phyloP scores from a whole-genome alignment of 169 alveolate genomes.

The Cystoisospora suis region DNA sequence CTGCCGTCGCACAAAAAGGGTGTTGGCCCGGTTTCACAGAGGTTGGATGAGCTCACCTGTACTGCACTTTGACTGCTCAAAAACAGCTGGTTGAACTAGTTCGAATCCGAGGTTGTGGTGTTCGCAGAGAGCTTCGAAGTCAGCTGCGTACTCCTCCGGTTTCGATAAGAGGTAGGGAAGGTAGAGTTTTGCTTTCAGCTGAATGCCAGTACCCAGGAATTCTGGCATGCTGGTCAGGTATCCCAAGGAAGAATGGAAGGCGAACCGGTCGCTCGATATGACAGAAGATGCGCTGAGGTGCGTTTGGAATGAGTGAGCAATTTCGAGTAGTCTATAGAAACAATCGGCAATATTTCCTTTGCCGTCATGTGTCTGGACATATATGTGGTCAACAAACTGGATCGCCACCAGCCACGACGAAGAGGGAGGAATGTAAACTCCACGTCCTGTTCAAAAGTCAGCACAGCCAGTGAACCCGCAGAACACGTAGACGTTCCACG shows the following conservation, averaged over 20 bases:
- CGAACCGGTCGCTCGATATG: not conserved
- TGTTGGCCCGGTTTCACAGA: no score
- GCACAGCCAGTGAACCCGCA: not conserved
- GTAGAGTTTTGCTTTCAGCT: slow-evolving; percentile 9
- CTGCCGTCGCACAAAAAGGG: no score
- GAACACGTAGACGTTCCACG: no score
- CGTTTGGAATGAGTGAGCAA: not conserved
- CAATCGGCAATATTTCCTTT: not conserved
- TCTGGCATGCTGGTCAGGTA: slow-evolving; percentile 32
- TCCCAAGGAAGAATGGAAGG: slow-evolving; percentile 22
- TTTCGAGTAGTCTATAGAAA: not conserved
- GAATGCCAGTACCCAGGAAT: slow-evolving; percentile 31
- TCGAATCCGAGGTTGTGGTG: not conserved
- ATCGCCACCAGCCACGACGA: slow-evolving; percentile 20
- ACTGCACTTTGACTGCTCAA: not conserved
- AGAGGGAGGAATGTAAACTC: slow-evolving; percentile 10
- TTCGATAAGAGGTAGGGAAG: slow-evolving; percentile 6
- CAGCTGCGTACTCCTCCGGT: not conserved
- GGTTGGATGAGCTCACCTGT: slow-evolving; percentile 25
- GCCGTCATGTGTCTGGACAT: slow-evolving; percentile 23
- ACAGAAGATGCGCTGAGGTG: slow-evolving; percentile 6
- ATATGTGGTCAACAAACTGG: slow-evolving; percentile 1
- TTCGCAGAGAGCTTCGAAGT: slow-evolving; percentile 4
- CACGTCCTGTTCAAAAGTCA: slow-evolving; percentile 19
- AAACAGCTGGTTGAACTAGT: not conserved